phyloP scores from a whole-genome alignment of 148 eudicot species.

The Bassia scoparia region DNA sequence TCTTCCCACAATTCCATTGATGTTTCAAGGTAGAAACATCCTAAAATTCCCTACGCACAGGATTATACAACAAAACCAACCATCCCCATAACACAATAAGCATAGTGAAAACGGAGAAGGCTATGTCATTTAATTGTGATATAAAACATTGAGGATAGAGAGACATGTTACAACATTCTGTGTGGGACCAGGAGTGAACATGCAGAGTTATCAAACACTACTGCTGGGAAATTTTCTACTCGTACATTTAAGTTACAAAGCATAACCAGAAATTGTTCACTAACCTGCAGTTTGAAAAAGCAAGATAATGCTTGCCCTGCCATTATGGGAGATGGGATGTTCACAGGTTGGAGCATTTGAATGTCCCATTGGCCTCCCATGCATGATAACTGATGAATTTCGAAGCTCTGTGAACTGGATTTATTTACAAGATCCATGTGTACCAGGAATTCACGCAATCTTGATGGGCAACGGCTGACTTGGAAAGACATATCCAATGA shows the following conservation, averaged over 20 bases:
- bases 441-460: constrained; percentile 67
- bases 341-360: constrained; percentile 64
- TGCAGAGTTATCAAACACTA: background rate
- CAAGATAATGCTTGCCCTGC: constrained; percentile 88
- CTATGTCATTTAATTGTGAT: background rate
- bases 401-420: constrained; percentile 66
- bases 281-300: constrained; percentile 88
- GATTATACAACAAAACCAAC: background rate
- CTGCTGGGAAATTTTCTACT: too few species aligned
- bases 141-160: background rate
- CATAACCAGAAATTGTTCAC: constrained; percentile 18
- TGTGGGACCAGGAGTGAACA: background rate
- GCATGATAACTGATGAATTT: constrained; percentile 80
- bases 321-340: constrained; percentile 52
- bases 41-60: background rate
- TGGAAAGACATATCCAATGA: constrained; percentile 77
- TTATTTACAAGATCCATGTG: constrained; percentile 84
- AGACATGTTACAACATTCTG: background rate
- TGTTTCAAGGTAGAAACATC: background rate
- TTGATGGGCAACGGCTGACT: constrained; percentile 68
- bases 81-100: background rate
- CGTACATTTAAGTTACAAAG: background rate
- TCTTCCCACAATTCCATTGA: background rate
- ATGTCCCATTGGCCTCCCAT: constrained; percentile 70
- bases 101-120: background rate